A percentile compares a stretch with the other conserved stretches of the same genome.
Conservation (phyloP, 2,329 filamentous ascomycete genomes). For the Ceratocystis lukuohia region DNA sequence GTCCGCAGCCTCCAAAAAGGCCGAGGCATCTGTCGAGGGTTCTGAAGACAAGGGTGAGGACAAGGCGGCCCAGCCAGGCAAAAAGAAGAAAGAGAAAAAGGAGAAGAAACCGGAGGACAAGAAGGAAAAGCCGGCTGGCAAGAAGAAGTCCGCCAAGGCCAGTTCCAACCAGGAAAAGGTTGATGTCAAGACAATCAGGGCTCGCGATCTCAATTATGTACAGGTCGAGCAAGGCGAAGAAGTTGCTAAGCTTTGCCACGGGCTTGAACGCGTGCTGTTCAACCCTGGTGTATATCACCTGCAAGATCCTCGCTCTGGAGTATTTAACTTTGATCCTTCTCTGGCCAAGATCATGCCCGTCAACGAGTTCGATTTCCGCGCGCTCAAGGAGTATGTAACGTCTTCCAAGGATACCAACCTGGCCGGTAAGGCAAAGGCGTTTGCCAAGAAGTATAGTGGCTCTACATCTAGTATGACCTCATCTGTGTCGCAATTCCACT, state of each 20-base stretch:
- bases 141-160: constrained; percentile 4
- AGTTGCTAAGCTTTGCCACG: constrained; percentile 54
- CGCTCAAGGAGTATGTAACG: constrained; percentile 75
- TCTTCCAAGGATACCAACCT: constrained; percentile 72
- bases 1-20: not conserved
- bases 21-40: not conserved
- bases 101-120: not conserved
- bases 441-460: constrained; percentile 71
- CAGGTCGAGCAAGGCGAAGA: constrained; percentile 26
- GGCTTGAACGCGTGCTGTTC: constrained; percentile 82
- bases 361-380: constrained; percentile 79
- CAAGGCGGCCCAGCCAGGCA: not conserved
- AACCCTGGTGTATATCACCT: constrained; percentile 87
- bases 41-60: not conserved
- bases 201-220: constrained; percentile 23
- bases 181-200: constrained; percentile 25
- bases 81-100: constrained; percentile 3
- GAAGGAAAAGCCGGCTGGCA: not conserved
- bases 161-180: constrained; percentile 14
- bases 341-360: constrained; percentile 87
- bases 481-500: constrained; percentile 82
- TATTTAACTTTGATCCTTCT: constrained; percentile 97
- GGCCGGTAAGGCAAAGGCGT: constrained; percentile 49
- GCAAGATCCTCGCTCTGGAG: constrained; percentile 72
- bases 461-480: constrained; percentile 96